Base-by-base conservation (phyloP, 23 red algal species). In the Gracilaria domingensis region DNA sequence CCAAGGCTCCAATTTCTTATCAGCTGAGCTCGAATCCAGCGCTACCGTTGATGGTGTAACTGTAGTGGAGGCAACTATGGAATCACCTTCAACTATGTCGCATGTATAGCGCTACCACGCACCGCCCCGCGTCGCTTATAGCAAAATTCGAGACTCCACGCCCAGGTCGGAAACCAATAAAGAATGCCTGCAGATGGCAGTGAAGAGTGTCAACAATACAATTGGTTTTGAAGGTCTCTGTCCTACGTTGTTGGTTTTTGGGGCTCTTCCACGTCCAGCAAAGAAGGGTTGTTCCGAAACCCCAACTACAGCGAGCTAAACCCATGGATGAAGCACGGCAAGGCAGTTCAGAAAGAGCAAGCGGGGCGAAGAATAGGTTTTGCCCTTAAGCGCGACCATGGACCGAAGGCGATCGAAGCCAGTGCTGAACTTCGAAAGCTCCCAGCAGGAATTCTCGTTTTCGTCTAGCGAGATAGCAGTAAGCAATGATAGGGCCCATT, bases 81-180 rank as follows among this genome's bases (percentile, higher is more conserved):
- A 88, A 47, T 58, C 2, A 40, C 39, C 84, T 6, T 58, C 39
- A 13, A 75, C 65, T n/a, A 74, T 88, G 84, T 50, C 62, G 16
- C 84, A 88, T 36, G 84, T 77, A 7, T 26, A 88, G 44, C 62
- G 65, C 0, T 88, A 88, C 26, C 65, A 88, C 28, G 64, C 49
- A 21, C 84, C 64, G 6, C 53, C 75, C 13, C 50, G 84, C 8
- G 48, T 62, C 8, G 84, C 69, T 45, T 88, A 6, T 36, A 13
- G 24, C 54, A 88, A 62, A 21, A 58, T 88, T 34, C 0, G 73
- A 12, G 73, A 78, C 73, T 78, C 73, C 12, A 78, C 40, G 73
- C 0, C 73, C 9, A 18, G 73, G 12, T 78, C 1, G 12, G 73
- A 78, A 32, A 78, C 24, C 0, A 57, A 81, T n/a, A 44, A 81